Base-by-base conservation (phyloP, 495 filamentous ascomycete genomes). In the Neurospora sp. region DNA sequence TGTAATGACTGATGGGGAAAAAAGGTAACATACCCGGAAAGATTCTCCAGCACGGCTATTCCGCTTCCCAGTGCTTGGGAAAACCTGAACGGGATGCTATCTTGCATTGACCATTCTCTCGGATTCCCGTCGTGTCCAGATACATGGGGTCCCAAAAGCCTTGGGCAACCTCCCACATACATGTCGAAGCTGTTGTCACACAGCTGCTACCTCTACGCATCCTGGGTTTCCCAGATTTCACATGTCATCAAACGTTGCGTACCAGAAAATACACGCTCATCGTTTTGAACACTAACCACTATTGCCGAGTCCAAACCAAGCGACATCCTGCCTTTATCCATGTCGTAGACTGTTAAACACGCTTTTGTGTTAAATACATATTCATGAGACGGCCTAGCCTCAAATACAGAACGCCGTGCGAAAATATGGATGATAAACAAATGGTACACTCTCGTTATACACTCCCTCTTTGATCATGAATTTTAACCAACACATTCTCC, bases 321-420 rank as follows among this genome's bases (percentile, higher is more conserved):
- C 27, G 53, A 65, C 53, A 65, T 65, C 53, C 53, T 65, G 53
- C 53, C 27, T 65, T 65, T 65, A 65, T 18, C 53, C 53, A 65
- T 65, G 53, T 65, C 53, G 53, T 71, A 38, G 41, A 71, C 40
- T 42, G 41, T 45, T 39, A 20, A 71, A 70, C 48, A 70, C 35
- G 41, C 53, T 31, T 37, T 65, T 72, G 74, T 75, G 71, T 69
- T 72, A 68, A 74, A 76, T 65, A 35, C 14, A 70, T 72, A 40
- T 74, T 71, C 20, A 70, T 53, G 68, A 72, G 35, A 69, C 73
- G 73, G 75, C 39, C 73, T 70, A 48, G 69, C 72, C 70, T 48
- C 72, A 73, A 72, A 35, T 40, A 41, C 65, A 71, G 44, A 76
- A 74, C 72, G 72, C 70, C 73, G 70, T 37, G 20, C 65, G 74